phyloP scores from a whole-genome alignment of 1,139 yeast genomes.

The Pneumocystis oryctolagi region DNA sequence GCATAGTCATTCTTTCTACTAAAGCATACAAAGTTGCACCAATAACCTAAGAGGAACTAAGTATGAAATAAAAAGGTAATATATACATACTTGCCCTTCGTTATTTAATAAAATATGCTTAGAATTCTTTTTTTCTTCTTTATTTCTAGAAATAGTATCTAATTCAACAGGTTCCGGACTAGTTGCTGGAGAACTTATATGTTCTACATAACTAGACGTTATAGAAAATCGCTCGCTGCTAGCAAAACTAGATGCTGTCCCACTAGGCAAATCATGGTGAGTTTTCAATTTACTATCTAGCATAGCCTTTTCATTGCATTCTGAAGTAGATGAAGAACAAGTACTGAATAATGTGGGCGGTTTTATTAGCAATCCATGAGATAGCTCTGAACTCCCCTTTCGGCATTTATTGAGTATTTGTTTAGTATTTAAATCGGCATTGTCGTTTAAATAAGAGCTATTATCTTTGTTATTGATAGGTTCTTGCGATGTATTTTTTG shows the following conservation, averaged over 20 bases:
- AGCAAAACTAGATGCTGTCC: background rate
- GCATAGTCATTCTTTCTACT: conserved; percentile 58
- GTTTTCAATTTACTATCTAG: background rate
- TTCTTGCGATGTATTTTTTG: background rate
- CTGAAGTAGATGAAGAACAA: background rate
- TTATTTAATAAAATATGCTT: conserved; percentile 16
- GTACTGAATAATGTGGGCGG: background rate
- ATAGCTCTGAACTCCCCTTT: too few species aligned
- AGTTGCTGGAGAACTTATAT: background rate
- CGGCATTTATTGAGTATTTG: background rate
- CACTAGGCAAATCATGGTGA: background rate
- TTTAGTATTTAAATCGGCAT: background rate
- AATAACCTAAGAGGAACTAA: conserved; percentile 19
- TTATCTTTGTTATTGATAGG: background rate
- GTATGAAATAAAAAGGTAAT: background rate
- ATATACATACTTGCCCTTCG: conserved; percentile 32
- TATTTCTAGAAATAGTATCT: background rate
- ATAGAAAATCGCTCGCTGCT: background rate
- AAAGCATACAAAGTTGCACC: conserved; percentile 74
- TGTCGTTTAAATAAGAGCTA: background rate
- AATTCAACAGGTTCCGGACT: background rate
- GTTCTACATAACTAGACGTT: background rate
- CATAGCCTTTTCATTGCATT: background rate
- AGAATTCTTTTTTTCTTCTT: background rate
- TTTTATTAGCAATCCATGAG: background rate